These are phyloP conservation scores for Elsinoe australis DNA, from an alignment of 2,329 filamentous ascomycete species.

Conservation along the genomic window DNA sequence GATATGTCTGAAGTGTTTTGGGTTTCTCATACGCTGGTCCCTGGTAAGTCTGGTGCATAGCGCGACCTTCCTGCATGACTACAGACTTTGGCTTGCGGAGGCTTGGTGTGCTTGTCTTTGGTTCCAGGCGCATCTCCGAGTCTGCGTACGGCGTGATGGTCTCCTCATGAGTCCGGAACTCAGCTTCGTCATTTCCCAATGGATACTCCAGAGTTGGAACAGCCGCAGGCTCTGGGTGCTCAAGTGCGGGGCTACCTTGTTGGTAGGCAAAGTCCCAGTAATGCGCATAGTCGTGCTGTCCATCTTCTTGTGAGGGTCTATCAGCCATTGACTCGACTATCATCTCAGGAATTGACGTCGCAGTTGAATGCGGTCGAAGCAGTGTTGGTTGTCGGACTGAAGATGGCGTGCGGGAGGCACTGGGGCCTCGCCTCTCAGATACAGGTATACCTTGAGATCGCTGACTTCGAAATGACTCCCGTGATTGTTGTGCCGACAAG, in stretches of 20 bases:
- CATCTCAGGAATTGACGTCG: neutral
- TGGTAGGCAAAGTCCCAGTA: too few relatives aligned
- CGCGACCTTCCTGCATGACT: neutral
- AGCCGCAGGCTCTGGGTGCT: too few relatives aligned
- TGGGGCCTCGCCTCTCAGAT: conserved; percentile 3
- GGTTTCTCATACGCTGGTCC: neutral
- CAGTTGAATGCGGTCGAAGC: neutral
- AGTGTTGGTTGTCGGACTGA: neutral
- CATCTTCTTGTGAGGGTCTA: too few relatives aligned
- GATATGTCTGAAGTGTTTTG: neutral
- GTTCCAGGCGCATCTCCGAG: neutral
- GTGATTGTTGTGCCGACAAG: neutral
- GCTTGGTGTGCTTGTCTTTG: conserved; percentile 2
- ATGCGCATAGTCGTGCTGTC: too few relatives aligned
- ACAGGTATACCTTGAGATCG: neutral
- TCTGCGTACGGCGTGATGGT: too few relatives aligned
- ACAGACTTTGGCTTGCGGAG: neutral
- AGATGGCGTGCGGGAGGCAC: neutral
- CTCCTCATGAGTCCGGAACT: too few relatives aligned
- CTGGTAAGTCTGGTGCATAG: conserved; percentile 2
- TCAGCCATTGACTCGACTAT: too few relatives aligned
- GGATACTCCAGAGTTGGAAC: too few relatives aligned
- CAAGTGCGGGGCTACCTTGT: too few relatives aligned
- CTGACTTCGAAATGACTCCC: neutral
- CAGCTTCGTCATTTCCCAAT: too few relatives aligned